Percentiles rank a stretch among this genome's conserved stretches.
phyloP scores from a whole-genome alignment of 352 stramenopile species.

The Elongisporangium prolatum region DNA sequence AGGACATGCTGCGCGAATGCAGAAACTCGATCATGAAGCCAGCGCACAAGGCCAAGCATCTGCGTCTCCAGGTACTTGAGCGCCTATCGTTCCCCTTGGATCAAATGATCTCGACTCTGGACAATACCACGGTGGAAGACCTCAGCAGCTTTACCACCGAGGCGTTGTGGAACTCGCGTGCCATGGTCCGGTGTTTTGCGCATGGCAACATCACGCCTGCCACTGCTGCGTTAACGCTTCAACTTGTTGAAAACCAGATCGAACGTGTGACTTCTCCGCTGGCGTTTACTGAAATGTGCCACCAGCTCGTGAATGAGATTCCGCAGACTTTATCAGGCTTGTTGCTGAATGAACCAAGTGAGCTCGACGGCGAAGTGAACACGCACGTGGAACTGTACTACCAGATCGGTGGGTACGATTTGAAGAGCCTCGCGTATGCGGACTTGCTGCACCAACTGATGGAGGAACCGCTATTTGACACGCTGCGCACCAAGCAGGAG shows the following conservation, averaged over 20 bases:
- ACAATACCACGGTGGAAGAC: conserved; percentile 28
- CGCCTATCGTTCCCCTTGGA: conserved; percentile 41
- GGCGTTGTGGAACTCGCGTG: conserved; percentile 43
- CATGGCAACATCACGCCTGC: conserved; percentile 64
- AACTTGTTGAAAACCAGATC: conserved; percentile 42
- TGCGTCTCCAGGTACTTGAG: conserved; percentile 59
- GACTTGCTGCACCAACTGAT: conserved; percentile 87
- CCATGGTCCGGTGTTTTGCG: conserved; percentile 53
- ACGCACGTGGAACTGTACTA: conserved; percentile 84
- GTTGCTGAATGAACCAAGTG: conserved; percentile 55
- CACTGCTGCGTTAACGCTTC: conserved; percentile 25
- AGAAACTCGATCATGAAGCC: conserved; percentile 61
- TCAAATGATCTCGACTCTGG: conserved; percentile 37
- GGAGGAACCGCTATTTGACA: conserved; percentile 87
- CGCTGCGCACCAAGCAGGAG: conserved; percentile 84
- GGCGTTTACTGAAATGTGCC: conserved; percentile 20
- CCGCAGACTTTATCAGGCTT: conserved; percentile 36
- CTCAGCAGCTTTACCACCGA: conserved; percentile 35
- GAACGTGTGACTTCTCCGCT: conserved; percentile 25
- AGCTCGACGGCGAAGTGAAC: conserved; percentile 78
- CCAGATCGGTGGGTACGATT: conserved; percentile 70
- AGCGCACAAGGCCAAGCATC: conserved; percentile 53
- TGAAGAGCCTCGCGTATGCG: conserved; percentile 60
- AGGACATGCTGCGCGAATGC: conserved; percentile 70
- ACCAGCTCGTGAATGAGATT: conserved; percentile 53